phyloP scores from a whole-genome alignment of 2,329 filamentous ascomycete genomes.

The Dothistroma pini region DNA sequence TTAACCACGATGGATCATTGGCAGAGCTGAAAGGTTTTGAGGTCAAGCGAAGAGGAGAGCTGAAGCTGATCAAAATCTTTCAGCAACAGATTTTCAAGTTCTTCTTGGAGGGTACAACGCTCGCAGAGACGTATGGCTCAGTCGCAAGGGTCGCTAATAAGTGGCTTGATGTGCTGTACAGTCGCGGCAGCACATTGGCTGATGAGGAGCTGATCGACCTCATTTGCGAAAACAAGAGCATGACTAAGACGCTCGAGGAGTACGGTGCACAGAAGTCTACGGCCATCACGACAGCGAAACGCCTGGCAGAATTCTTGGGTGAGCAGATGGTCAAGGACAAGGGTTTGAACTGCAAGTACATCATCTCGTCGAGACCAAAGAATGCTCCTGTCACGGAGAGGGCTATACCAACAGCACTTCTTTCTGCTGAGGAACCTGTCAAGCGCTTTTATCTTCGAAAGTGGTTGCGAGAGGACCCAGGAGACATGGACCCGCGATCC shows the following conservation, averaged over 20 bases:
- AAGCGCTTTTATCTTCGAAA: constrained; percentile 89
- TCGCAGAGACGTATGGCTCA: constrained; percentile 82
- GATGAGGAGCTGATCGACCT: constrained; percentile 98
- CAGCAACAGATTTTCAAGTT: constrained; percentile 99
- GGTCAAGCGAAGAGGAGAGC: constrained; percentile 91
- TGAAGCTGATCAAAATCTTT: constrained; percentile 99
- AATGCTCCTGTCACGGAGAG: constrained; percentile 92
- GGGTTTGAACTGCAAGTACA: constrained; percentile 98
- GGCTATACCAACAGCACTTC: constrained; percentile 92
- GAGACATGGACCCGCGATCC: constrained; percentile 82
- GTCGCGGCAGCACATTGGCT: constrained; percentile 80
- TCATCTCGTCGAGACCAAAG: constrained; percentile 83
- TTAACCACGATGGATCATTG: constrained; percentile 94
- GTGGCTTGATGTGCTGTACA: constrained; percentile 93
- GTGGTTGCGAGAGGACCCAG: constrained; percentile 91
- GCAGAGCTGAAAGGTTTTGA: constrained; percentile 98
- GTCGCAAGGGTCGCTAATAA: constrained; percentile 94
- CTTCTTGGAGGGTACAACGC: constrained; percentile 84
- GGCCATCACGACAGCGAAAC: constrained; percentile 96
- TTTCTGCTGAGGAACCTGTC: constrained; percentile 84
- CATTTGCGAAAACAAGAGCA: constrained; percentile 99
- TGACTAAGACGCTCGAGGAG: constrained; percentile 95
- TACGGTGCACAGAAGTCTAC: constrained; percentile 96
- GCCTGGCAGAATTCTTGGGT: constrained; percentile 90
- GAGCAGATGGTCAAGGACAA: constrained; percentile 99